phyloP scores from a whole-genome alignment of 495 filamentous ascomycete genomes.

The Immersiella caudata region DNA sequence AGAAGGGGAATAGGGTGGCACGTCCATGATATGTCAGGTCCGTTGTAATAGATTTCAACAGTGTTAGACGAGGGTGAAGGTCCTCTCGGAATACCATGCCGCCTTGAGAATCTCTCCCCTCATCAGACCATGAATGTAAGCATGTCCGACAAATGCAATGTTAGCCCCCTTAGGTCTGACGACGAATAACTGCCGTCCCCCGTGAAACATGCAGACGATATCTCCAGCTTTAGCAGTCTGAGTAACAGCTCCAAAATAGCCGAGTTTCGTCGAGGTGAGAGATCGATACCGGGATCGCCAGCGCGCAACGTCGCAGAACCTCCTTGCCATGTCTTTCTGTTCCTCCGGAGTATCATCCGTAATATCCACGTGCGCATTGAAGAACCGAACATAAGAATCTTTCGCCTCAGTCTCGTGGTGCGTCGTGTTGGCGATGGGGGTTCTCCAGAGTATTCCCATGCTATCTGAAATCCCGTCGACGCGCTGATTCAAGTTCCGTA shows the following conservation, averaged over 20 bases:
- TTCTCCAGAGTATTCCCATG: background rate
- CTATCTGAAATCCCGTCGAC: background rate
- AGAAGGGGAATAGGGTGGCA: background rate
- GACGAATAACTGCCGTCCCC: conserved; percentile 2
- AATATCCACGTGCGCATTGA: conserved; percentile 7
- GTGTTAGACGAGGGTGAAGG: background rate
- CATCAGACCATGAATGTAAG: conserved; percentile 21
- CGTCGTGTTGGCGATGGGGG: conserved; percentile 2
- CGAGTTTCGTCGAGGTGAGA: conserved; percentile 1
- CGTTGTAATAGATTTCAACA: too few relatives aligned
- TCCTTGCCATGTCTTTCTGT: conserved; percentile 8
- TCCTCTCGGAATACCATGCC: conserved; percentile 12
- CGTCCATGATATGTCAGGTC: too few relatives aligned
- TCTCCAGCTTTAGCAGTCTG: conserved; percentile 14
- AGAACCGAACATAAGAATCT: background rate
- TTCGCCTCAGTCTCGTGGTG: background rate
- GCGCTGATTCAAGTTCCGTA: background rate
- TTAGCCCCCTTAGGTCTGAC: background rate
- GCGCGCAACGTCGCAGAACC: conserved; percentile 16
- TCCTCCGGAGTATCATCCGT: background rate
- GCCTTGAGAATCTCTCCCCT: conserved; percentile 3
- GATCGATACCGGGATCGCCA: conserved; percentile 12
- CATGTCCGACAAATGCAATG: conserved; percentile 2
- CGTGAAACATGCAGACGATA: conserved; percentile 15
- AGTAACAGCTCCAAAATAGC: conserved; percentile 13